phyloP scores from a whole-genome alignment of 768 basidiomycete genomes.

The Rhizopogon roseolus region DNA sequence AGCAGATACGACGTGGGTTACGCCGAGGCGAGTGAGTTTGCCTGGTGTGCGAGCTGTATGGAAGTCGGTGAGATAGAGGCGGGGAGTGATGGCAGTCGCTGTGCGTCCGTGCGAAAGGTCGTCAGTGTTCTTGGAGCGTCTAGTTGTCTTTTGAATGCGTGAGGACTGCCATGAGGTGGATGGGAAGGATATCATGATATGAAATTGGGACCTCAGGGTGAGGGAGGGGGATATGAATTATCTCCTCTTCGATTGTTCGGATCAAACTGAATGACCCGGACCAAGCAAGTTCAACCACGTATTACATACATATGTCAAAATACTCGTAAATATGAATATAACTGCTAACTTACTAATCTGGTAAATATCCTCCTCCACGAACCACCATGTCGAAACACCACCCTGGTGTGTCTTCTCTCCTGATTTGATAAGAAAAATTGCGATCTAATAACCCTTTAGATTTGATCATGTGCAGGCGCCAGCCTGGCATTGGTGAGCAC shows the following conservation, averaged over 20 bases:
- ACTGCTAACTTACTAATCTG: not conserved
- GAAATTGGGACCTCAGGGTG: not conserved
- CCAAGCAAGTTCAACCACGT: too few relatives aligned
- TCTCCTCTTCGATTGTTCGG: constrained; percentile 4
- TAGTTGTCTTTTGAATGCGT: constrained; percentile 15
- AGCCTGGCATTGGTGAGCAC: constrained; percentile 88
- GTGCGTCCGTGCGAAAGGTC: constrained; percentile 14
- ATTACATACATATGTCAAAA: not conserved
- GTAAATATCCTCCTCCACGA: not conserved
- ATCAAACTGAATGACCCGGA: not conserved
- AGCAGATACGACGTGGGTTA: constrained; percentile 71
- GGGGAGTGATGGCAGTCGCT: constrained; percentile 33
- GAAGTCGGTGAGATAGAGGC: constrained; percentile 62
- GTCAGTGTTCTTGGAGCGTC: constrained; percentile 7
- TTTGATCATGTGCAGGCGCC: constrained; percentile 96
- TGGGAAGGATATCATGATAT: constrained; percentile 29
- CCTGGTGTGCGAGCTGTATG: constrained; percentile 46
- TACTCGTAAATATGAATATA: not conserved
- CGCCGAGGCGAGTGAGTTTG: constrained; percentile 49
- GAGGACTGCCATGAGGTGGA: constrained; percentile 23
- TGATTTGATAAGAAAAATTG: too few relatives aligned
- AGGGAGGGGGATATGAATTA: not conserved
- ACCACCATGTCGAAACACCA: constrained; percentile 82
- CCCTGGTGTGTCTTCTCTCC: constrained; percentile 47
- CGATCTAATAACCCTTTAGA: constrained; percentile 42